Evolutionary conservation across 164 flowering plant genomes (phyloP).

Genomic region (Tetrastigma voinierianum): DNA sequence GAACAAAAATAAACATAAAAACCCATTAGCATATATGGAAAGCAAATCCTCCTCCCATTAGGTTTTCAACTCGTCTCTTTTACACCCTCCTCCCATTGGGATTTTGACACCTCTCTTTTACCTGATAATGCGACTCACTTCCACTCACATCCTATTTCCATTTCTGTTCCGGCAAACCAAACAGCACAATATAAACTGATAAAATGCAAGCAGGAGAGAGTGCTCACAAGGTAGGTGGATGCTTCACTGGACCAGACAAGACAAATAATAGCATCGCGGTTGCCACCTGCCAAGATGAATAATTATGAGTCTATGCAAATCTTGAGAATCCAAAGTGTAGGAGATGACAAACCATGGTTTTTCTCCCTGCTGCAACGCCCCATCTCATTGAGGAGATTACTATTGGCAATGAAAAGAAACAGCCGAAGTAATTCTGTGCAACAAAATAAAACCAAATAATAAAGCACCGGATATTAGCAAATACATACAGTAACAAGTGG

Average conservation of each 20-base stretch:
- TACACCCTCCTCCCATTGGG: too few species aligned
- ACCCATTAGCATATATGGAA: too few species aligned
- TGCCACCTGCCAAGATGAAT: constrained; percentile 58
- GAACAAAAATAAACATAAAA: too few species aligned
- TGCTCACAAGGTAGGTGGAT: constrained; percentile 63
- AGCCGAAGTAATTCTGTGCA: constrained; percentile 86
- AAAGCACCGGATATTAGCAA: background rate
- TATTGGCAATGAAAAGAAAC: constrained; percentile 88
- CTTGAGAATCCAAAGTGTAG: background rate
- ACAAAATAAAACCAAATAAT: constrained; percentile 6
- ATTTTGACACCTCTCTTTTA: too few species aligned
- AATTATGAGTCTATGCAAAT: background rate
- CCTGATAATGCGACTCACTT: too few species aligned
- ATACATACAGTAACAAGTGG: background rate
- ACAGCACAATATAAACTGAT: background rate
- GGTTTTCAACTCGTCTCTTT: too few species aligned
- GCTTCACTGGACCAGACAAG: constrained; percentile 90
- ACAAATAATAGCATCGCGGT: constrained; percentile 73
- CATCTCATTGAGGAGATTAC: constrained; percentile 86
- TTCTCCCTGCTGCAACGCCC: constrained; percentile 88
- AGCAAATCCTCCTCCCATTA: too few species aligned
- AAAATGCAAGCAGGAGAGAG: background rate
- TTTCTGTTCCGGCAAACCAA: too few species aligned
- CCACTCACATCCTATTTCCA: too few species aligned
- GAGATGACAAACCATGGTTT: constrained; percentile 67